Percentiles rank a stretch among this genome's conserved stretches.
Evolutionary conservation across 202 grass and related monocot genomes (phyloP).

Genomic region (Digitaria exilis): DNA sequence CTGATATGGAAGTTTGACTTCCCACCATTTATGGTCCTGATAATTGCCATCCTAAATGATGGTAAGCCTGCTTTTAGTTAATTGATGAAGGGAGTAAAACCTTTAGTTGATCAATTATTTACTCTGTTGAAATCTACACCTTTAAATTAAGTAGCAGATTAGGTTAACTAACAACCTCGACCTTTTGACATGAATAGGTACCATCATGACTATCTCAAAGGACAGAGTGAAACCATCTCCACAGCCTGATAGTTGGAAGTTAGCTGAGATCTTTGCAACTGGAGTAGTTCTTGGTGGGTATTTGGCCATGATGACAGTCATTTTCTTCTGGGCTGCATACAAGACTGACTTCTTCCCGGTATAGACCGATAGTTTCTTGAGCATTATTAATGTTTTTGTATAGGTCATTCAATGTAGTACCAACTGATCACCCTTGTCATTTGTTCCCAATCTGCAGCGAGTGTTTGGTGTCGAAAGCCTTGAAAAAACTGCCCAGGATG

Average conservation of each 20-base stretch:
- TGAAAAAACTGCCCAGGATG: slow-evolving; percentile 84
- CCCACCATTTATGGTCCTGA: slow-evolving; percentile 99
- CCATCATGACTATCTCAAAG: slow-evolving; percentile 97
- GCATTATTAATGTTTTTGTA: not conserved
- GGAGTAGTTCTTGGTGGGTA: slow-evolving; percentile 82
- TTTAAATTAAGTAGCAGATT: slow-evolving; percentile 12
- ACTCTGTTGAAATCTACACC: not conserved
- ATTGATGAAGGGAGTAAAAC: slow-evolving; percentile 30
- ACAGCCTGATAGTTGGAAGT: slow-evolving; percentile 88
- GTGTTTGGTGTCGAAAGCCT: slow-evolving; percentile 85
- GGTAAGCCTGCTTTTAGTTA: slow-evolving; percentile 46
- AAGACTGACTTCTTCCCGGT: slow-evolving; percentile 92
- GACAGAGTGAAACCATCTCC: slow-evolving; percentile 94
- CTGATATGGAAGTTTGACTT: slow-evolving; percentile 96
- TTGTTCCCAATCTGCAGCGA: slow-evolving; percentile 48
- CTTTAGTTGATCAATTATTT: slow-evolving; percentile 20
- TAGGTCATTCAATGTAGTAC: not conserved
- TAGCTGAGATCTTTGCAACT: slow-evolving; percentile 90
- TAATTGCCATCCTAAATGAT: slow-evolving; percentile 97
- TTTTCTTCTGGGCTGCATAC: slow-evolving; percentile 96
- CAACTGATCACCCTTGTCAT: slow-evolving; percentile 20
- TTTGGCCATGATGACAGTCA: slow-evolving; percentile 91
- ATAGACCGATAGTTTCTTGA: slow-evolving; percentile 14
- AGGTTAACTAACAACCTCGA: not conserved
- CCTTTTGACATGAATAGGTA: slow-evolving; percentile 52